These are phyloP conservation scores for Starmerella asiatica DNA, from an alignment of 805 yeast genomes.

Conservation along the genomic window DNA sequence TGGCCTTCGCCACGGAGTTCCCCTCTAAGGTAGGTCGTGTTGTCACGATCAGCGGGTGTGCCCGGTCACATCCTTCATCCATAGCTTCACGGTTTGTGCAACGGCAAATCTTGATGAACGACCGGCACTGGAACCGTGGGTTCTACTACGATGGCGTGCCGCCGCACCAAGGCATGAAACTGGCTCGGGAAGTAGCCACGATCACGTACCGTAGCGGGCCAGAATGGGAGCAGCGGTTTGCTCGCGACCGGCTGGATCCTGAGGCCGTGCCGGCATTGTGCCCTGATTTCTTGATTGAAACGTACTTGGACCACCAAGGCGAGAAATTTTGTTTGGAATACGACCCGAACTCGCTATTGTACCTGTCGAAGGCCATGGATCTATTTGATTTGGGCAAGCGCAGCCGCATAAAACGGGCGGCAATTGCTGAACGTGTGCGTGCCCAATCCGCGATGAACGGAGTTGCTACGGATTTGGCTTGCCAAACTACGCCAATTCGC, in stretches of 20 bases:
- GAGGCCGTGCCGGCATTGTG: slow-evolving; percentile 70
- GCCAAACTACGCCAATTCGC: slow-evolving; percentile 38
- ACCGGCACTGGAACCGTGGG: slow-evolving; percentile 89
- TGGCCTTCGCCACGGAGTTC: slow-evolving; percentile 76
- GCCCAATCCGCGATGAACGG: background rate
- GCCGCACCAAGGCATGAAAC: slow-evolving; percentile 90
- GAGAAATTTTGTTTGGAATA: slow-evolving; percentile 84
- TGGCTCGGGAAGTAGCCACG: slow-evolving; percentile 87
- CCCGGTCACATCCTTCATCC: slow-evolving; percentile 85
- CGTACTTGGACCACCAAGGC: slow-evolving; percentile 88
- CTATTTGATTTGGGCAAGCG: slow-evolving; percentile 59
- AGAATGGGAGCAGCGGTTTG: slow-evolving; percentile 90
- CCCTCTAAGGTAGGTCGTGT: slow-evolving; percentile 62
- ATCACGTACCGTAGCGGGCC: slow-evolving; percentile 92
- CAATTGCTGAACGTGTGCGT: slow-evolving; percentile 5
- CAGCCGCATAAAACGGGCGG: slow-evolving; percentile 9
- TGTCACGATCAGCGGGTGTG: slow-evolving; percentile 80
- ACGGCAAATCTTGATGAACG: slow-evolving; percentile 85
- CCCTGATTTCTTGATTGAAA: slow-evolving; percentile 85
- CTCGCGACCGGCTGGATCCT: slow-evolving; percentile 75
- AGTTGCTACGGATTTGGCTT: slow-evolving; percentile 15
- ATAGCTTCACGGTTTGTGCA: slow-evolving; percentile 90
- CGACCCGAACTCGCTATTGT: slow-evolving; percentile 79
- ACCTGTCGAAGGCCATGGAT: slow-evolving; percentile 90
- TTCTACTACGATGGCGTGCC: slow-evolving; percentile 66